Conservation (phyloP, 140 eudicot species). For the Anethum foeniculum region DNA sequence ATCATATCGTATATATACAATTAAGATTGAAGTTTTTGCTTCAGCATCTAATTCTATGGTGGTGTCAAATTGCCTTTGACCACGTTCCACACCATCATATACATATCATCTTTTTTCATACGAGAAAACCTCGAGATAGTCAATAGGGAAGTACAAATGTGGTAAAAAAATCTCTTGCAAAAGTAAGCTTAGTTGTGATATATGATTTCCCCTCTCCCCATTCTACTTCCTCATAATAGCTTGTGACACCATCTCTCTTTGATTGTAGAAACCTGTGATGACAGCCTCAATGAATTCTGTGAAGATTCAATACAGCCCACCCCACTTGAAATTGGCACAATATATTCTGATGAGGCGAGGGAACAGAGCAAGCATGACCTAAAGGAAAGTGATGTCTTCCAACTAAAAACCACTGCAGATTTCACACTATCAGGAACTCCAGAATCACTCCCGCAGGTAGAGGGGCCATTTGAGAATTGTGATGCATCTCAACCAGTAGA, state of each 20-base stretch:
- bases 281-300: slow-evolving; percentile 12
- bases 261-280: slow-evolving; percentile 27
- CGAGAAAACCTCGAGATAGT: not conserved
- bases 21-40: not conserved
- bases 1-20: not conserved
- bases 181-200: not conserved
- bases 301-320: slow-evolving; percentile 19
- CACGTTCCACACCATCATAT: not conserved
- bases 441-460: slow-evolving; percentile 24
- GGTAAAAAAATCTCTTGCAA: not conserved
- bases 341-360: slow-evolving; percentile 13
- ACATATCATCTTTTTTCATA: not conserved
- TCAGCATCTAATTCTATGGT: not conserved
- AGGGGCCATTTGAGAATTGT: slow-evolving; percentile 24
- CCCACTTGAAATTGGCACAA: slow-evolving; percentile 8
- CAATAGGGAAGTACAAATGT: not conserved
- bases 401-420: slow-evolving; percentile 13
- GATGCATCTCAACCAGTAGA: slow-evolving; percentile 16
- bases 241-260: slow-evolving; percentile 6
- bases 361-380: not conserved
- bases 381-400: slow-evolving; percentile 10
- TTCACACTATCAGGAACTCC: slow-evolving; percentile 22
- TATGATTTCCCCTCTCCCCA: not conserved
- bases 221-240: not conserved
- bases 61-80: not conserved